A percentile compares a stretch with the other conserved stretches of the same genome.
These are phyloP conservation scores for Coemansia erecta DNA, from an alignment of 192 early-diverging fungal genomes.

Conservation along the genomic window DNA sequence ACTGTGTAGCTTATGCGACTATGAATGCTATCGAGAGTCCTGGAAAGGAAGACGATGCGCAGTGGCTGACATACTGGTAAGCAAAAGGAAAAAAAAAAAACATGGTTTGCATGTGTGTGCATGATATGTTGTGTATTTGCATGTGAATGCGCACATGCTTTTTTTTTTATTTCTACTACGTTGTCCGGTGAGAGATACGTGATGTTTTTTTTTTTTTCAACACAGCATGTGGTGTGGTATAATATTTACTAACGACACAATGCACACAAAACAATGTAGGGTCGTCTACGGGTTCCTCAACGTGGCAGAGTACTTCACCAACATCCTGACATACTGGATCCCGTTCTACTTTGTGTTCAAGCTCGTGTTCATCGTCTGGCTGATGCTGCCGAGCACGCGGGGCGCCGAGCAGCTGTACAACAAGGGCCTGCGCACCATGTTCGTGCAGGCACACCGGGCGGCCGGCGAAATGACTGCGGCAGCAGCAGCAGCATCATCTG, in stretches of 20 bases:
- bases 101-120: too few relatives aligned
- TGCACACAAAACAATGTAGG: conserved; percentile 37
- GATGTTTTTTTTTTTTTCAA: too few relatives aligned
- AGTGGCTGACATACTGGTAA: conserved; percentile 91
- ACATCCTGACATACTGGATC: conserved; percentile 87
- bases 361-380: conserved; percentile 84
- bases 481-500: conserved; percentile 4
- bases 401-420: conserved; percentile 84
- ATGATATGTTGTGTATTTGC: neutral
- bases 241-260: too few relatives aligned
- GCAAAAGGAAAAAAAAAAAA: neutral
- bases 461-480: neutral
- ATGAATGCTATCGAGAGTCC: conserved; percentile 88
- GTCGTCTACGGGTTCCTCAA: conserved; percentile 88
- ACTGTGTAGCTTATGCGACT: conserved; percentile 73
- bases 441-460: conserved; percentile 40
- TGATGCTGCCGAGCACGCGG: conserved; percentile 68
- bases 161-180: neutral
- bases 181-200: too few relatives aligned
- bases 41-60: conserved; percentile 74
- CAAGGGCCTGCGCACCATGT: conserved; percentile 70
- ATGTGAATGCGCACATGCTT: conserved; percentile 2
- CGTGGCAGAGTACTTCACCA: conserved; percentile 87
- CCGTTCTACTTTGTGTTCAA: conserved; percentile 96
- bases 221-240: neutral